Evolutionary conservation across 352 stramenopile species (phyloP).

Genomic region (Phytophthora sp.): DNA sequence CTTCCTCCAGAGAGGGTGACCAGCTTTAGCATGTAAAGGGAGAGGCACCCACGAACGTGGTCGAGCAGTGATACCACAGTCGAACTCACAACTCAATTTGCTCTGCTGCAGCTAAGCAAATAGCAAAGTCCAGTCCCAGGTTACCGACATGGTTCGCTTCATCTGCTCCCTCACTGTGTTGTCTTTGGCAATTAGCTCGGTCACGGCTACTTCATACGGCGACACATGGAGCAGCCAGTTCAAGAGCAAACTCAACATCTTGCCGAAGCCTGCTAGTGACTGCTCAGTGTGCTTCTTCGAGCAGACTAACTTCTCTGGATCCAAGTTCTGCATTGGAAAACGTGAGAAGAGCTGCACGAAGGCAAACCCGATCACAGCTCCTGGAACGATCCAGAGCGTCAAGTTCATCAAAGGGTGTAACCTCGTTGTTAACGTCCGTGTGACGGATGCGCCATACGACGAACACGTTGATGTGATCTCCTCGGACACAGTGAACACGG

Average conservation of each 20-base stretch:
- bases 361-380: constrained; percentile 41
- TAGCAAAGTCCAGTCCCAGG: neutral
- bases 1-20: constrained; percentile 3
- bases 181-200: constrained; percentile 10
- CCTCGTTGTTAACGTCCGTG: constrained; percentile 45
- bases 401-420: constrained; percentile 45
- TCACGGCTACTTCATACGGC: constrained; percentile 5
- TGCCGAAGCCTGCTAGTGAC: constrained; percentile 18
- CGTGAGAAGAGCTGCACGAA: constrained; percentile 26
- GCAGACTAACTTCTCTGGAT: constrained; percentile 34
- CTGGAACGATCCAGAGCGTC: constrained; percentile 50
- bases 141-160: constrained; percentile 18
- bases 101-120: neutral
- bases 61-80: neutral
- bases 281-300: constrained; percentile 59
- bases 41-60: neutral
- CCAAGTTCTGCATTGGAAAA: constrained; percentile 43
- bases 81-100: constrained; percentile 25
- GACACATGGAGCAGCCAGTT: constrained; percentile 31
- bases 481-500: constrained; percentile 36
- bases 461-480: constrained; percentile 40
- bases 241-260: constrained; percentile 28
- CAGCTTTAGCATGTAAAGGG: constrained; percentile 18
- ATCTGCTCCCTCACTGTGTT: neutral
- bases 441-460: constrained; percentile 42